Evolutionary conservation across 495 filamentous ascomycete genomes (phyloP), one percentile per base, ranked within the genome.

Genomic region (Sordaria brevicollis): DNA sequence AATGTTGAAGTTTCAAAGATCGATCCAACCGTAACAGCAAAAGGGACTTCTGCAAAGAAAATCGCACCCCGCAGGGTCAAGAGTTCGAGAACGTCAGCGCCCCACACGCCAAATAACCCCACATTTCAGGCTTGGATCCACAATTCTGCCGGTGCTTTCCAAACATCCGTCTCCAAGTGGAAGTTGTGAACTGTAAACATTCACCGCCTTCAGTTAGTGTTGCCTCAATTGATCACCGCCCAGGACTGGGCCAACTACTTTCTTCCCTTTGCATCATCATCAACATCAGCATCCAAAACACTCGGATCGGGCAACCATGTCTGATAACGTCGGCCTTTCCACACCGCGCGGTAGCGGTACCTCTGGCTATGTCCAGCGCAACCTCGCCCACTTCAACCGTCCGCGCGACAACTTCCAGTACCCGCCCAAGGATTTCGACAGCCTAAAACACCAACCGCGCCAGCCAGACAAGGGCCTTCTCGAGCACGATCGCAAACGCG

Each of bases 281-380:
- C 29, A 8, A 13, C 25, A 21, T 31, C 29, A 57, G 0, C 39
- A 19, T 8, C 66, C 41, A 69, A 72, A 68, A 65, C 65, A n/a
- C n/a, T n/a, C n/a, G n/a, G n/a, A n/a, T n/a, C 17, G 5, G 8
- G 25, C 49, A 71, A 78, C 11, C 67, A 99, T 98, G 95, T 94
- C 94, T 69, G 93, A 93, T 71, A 99, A 99, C 84, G 96, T 99
- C 81, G 96, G 96, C 71, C 93, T 99, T 76, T 86, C 91, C 67
- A 99, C 96, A 25, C 96, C 96, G 6, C 91, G 96, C 71, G 96
- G 96, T 69, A 93, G 89, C 74, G 95, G 95, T 69, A 99, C 96
- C 71, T 97, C 93, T 4, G 96, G 96, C 77, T 98, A 97, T 82
- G 93, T 99, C 67, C 94, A 97, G 77, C 92, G 92, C 76, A 99